A percentile compares a stretch with the other conserved stretches of the same genome.
Conservation (phyloP, 768 basidiomycete species). For the Mycena venus region DNA sequence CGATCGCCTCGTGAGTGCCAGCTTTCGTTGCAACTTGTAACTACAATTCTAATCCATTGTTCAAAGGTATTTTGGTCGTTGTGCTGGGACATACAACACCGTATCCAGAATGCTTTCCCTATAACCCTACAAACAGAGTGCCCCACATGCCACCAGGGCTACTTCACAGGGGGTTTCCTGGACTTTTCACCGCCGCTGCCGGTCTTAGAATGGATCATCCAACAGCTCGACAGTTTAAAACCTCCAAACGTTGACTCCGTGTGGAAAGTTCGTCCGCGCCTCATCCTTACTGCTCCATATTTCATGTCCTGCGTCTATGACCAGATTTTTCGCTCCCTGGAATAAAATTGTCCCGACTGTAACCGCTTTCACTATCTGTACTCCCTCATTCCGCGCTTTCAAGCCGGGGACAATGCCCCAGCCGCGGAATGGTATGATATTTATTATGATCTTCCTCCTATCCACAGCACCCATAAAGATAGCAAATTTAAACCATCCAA, state of each 20-base stretch:
- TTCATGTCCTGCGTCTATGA: background rate
- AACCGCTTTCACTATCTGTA: background rate
- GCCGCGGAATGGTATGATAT: background rate
- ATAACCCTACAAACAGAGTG: background rate
- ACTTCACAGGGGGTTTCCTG: constrained; percentile 1
- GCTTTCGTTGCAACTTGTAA: too few species aligned
- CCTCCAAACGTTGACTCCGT: background rate
- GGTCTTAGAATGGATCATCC: background rate
- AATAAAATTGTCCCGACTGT: background rate
- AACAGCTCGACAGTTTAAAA: background rate
- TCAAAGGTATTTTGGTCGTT: too few species aligned
- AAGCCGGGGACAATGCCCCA: too few species aligned
- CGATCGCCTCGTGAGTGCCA: too few species aligned
- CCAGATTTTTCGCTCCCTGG: background rate
- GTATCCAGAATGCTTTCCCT: too few species aligned
- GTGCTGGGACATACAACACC: too few species aligned
- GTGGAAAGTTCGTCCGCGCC: background rate
- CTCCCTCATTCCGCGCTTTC: constrained; percentile 9
- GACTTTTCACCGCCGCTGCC: background rate
- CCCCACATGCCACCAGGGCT: background rate
- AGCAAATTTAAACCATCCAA: background rate
- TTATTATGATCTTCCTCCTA: background rate
- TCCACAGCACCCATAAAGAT: background rate
- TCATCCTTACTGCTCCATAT: background rate
- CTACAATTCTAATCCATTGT: too few species aligned